Conservation (phyloP, 2,329 filamentous ascomycete species). For the Aspergillus bombycis region DNA sequence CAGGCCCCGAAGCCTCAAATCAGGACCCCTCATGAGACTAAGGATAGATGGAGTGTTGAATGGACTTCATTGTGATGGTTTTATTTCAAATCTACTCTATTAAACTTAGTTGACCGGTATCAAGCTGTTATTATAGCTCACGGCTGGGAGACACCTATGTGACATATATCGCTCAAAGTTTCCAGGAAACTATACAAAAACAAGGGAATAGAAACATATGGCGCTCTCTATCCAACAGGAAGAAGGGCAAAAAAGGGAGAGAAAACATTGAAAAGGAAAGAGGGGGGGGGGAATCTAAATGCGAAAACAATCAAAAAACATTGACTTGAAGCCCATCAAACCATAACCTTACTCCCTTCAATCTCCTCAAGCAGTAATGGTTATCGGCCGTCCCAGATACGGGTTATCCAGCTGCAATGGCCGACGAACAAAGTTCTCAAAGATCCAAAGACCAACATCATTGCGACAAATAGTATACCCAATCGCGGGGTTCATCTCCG, state of each 20-base stretch:
- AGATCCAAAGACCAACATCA: conserved; percentile 42
- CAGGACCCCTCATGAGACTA: neutral
- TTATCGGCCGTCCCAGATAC: neutral
- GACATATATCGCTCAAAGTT: neutral
- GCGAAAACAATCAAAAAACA: neutral
- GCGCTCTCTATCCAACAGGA: neutral
- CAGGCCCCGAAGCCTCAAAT: neutral
- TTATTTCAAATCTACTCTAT: neutral
- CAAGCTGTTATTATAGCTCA: neutral
- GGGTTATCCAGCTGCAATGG: neutral
- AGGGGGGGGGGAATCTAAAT: neutral
- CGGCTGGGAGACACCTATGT: neutral
- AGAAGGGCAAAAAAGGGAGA: neutral
- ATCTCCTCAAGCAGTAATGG: neutral
- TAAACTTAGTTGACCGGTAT: neutral
- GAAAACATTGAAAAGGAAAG: neutral
- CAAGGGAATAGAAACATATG: neutral
- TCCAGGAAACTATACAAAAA: neutral
- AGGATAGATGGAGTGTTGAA: neutral
- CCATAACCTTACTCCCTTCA: neutral
- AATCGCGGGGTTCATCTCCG: conserved; percentile 30
- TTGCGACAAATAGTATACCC: conserved; percentile 40
- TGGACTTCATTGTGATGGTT: neutral
- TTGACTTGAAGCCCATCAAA: neutral
- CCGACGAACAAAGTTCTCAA: conserved; percentile 13